Base-by-base conservation (phyloP, 768 basidiomycete genomes). In the Boletus edulis region DNA sequence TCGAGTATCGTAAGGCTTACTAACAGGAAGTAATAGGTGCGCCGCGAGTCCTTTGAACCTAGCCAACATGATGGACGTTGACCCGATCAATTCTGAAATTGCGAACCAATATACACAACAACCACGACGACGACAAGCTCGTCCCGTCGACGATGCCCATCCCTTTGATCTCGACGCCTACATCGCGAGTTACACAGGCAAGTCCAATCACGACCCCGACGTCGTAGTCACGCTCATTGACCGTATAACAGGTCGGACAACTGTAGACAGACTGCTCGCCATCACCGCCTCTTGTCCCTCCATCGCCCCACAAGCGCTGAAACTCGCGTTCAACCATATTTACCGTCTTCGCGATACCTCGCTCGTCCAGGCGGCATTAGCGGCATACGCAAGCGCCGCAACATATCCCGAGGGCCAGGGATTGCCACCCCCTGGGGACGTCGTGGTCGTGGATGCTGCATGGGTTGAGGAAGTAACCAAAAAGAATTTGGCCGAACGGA, bases 91-190 rank as follows among this genome's bases (percentile, higher is more conserved):
- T 2, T 52, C 61, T 15, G 70, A 71, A 20, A 56, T 61, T 48
- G 52, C 56, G n/a, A 51, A 52, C 48, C 59, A 60, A 22, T 54
- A 41, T 29, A 31, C 53, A 5, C 57, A 54, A 24, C 57, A 0
- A 24, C 38, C 52, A 5, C 52, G 64, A 56, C 56, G 62, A 52
- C 64, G 68, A 22, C 48, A 52, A 35, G 60, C 77, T 20, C 79
- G 79, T 2, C 72, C 74, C 13, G 79, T 94, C 14, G 87, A 93
- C 69, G 89, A 90, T 41, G 78, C 79, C 0, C 91, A 94, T 65
- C 91, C 93, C 5, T 94, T 93, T 66, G 93, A 96, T 66, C 81
- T 95, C 50, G 94, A 95, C 54, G 71, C 82, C 40, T 89, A 91
- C 69, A 84, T 87, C 55, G 75, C 86, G 41, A 81, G 82, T 50